Base-by-base conservation (phyloP, 2,329 filamentous ascomycete genomes). In the Neonectria sp. region DNA sequence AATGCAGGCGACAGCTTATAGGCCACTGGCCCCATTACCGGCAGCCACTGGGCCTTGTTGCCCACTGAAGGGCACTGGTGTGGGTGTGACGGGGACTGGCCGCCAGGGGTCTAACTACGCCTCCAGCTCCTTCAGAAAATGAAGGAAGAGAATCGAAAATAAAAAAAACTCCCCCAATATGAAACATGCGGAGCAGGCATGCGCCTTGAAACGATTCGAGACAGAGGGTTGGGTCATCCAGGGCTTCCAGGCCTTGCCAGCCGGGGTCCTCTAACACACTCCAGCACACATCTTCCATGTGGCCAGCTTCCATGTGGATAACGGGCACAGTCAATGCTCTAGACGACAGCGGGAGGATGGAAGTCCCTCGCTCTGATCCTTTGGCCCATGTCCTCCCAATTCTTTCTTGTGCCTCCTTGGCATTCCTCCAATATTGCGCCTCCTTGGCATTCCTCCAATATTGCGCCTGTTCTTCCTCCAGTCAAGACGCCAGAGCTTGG, bases 171-270 rank as follows among this genome's bases (percentile, higher is more conserved):
- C 11, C 27, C 49, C 35, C 55, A 60, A 67, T 43, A 37, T 65
- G 65, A 68, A 68, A 68, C 61, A 55, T 57, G 61, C 60, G 29
- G 62, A 65, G 57, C 61, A 68, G 61, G 65, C 65, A 65, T 68
- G 52, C 24, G 61, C 65, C 65, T 68, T 56, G 61, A 58, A 65
- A 61, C 48, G 35, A 59, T 59, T 55, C 51, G 55, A 63, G 60
- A 63, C 64, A 55, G 24, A 8, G n/a, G n/a, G 33, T 24, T 43
- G 33, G 61, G 55, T 21, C 56, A 9, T 33, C 48, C 6, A 31
- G 48, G 25, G 13, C 13, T 35, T 35, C 33, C 33, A 13, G 40
- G 37, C 43, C 17, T 40, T 46, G 25, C n/a, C 35, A 43, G 15
- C 37, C 25, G 13, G 24, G 40, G 17, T 46, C 35, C 24, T 46